phyloP scores from a whole-genome alignment of 2,329 filamentous ascomycete genomes.

The Pseudogymnoascus sp. region DNA sequence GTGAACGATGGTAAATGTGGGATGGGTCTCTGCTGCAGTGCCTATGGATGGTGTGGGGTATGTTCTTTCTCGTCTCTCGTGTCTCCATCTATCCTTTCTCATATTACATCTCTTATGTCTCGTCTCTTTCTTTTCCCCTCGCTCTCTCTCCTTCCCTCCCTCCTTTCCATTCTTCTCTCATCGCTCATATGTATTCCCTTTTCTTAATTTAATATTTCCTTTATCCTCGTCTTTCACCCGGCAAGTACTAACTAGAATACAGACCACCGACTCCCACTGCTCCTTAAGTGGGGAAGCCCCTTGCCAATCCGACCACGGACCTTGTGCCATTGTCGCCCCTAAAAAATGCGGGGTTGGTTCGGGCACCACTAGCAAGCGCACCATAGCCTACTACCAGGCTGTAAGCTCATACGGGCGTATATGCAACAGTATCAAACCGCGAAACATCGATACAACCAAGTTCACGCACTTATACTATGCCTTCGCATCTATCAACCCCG shows the following conservation, averaged over 20 bases:
- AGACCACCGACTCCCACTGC: not conserved
- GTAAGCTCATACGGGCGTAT: constrained; percentile 22
- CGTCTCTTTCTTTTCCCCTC: not conserved
- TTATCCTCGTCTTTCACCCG: not conserved
- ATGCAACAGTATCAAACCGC: constrained; percentile 27
- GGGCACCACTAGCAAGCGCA: constrained; percentile 17
- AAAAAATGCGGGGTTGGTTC: constrained; percentile 13
- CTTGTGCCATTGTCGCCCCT: not conserved
- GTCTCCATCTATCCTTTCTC: not conserved
- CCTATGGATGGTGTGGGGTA: constrained; percentile 20
- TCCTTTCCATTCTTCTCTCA: not conserved
- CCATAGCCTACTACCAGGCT: constrained; percentile 21
- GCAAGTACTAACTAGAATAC: not conserved
- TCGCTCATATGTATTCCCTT: not conserved
- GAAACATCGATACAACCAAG: constrained; percentile 25
- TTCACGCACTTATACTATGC: constrained; percentile 31
- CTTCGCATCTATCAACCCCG: constrained; percentile 25
- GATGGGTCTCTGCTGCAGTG: constrained; percentile 26
- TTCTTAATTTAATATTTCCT: not conserved
- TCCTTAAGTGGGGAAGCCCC: not conserved
- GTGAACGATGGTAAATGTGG: constrained; percentile 20
- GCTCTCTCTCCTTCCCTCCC: not conserved
- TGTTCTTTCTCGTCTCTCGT: not conserved
- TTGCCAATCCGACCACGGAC: not conserved
- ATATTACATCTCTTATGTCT: too few relatives aligned